Conservation (phyloP, 495 filamentous ascomycete genomes). For the Neurospora sp. region DNA sequence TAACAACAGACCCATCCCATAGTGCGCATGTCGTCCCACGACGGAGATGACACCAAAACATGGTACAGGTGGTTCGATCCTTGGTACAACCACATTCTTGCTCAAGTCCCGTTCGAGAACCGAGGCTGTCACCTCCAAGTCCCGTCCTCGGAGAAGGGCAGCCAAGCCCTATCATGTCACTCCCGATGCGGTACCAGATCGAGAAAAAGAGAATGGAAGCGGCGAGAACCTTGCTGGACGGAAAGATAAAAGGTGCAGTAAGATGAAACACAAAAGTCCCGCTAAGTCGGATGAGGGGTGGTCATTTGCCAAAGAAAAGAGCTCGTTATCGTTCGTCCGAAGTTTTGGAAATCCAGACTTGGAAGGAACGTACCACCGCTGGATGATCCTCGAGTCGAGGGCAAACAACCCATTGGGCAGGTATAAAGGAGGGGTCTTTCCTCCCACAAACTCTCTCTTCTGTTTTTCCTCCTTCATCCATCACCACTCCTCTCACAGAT, state of each 20-base stretch:
- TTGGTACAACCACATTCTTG: not conserved
- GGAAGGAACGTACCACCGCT: not conserved
- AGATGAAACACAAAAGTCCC: not conserved
- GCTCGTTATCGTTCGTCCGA: not conserved
- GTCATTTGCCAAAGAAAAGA: not conserved
- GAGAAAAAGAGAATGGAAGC: not conserved
- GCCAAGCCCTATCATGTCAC: not conserved
- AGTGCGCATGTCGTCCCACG: not conserved
- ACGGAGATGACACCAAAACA: not conserved
- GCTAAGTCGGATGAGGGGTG: not conserved
- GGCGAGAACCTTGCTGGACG: conserved; percentile 2
- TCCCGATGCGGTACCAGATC: not conserved
- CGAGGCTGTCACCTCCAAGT: not conserved
- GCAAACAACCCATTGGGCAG: not conserved
- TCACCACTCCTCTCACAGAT: not conserved
- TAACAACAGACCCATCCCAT: not conserved
- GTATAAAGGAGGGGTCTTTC: not conserved
- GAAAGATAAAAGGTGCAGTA: not conserved
- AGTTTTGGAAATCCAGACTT: not conserved
- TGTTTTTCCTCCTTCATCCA: not conserved
- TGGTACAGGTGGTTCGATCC: not conserved
- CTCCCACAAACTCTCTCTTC: not conserved
- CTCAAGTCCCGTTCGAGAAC: not conserved
- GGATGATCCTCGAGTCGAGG: not conserved
- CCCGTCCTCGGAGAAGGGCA: not conserved